Evolutionary conservation across 139 green algal species (phyloP).

Genomic region (Tetraselmis striata): DNA sequence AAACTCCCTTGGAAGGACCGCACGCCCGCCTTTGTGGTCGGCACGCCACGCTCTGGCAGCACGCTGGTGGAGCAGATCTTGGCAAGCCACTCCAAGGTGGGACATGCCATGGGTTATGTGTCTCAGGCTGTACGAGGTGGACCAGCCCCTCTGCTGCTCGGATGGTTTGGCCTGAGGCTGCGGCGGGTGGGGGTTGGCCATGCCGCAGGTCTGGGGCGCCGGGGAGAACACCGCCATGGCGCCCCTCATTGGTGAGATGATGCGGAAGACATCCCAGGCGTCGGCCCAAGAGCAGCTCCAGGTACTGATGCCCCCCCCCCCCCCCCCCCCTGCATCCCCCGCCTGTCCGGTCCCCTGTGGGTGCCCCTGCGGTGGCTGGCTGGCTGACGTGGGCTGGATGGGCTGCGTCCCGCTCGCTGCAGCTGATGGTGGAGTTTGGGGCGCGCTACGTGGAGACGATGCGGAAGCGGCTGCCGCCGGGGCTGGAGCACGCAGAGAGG

Average conservation of each 20-base stretch:
- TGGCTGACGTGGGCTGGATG: too few species aligned
- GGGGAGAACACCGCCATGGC: constrained; percentile 65
- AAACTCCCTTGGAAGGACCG: too few species aligned
- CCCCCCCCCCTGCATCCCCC: too few species aligned
- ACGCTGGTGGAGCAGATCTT: constrained; percentile 70
- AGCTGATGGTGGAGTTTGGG: constrained; percentile 16
- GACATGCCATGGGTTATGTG: neutral
- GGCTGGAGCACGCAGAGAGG: constrained; percentile 2
- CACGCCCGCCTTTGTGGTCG: constrained; percentile 61
- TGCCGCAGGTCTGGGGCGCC: constrained; percentile 9
- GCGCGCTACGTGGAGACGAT: constrained; percentile 31
- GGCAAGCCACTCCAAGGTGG: constrained; percentile 37
- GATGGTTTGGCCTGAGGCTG: constrained; percentile 7
- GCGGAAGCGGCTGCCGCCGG: constrained; percentile 10
- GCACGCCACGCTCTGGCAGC: constrained; percentile 61
- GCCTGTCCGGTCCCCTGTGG: too few species aligned
- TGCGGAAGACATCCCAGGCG: neutral
- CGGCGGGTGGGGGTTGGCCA: constrained; percentile 15
- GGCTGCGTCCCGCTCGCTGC: too few species aligned
- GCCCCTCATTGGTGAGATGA: constrained; percentile 42
- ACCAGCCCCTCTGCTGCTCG: constrained; percentile 6
- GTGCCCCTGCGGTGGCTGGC: too few species aligned
- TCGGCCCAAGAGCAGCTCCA: too few species aligned
- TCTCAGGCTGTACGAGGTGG: too few species aligned
- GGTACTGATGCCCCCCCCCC: too few species aligned